Conservation (phyloP, 2,329 filamentous ascomycete species). For the Plenodomus lindquistii region DNA sequence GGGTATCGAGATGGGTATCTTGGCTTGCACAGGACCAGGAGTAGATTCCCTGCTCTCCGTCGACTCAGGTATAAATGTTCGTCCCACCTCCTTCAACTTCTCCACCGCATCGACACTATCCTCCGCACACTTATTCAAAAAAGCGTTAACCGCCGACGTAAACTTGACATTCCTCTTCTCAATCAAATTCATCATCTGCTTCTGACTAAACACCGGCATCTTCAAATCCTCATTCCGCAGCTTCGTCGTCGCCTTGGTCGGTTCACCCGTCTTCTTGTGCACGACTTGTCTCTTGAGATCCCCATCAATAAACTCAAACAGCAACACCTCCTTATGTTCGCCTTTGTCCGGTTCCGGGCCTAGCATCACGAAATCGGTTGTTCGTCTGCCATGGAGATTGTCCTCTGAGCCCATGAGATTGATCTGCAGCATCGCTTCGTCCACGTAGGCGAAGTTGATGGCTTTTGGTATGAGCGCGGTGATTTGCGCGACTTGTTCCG, state of each 20-base stretch:
- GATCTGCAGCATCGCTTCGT: conserved; percentile 80
- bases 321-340: conserved; percentile 69
- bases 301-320: conserved; percentile 91
- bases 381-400: conserved; percentile 62
- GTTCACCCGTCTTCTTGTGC: conserved; percentile 72
- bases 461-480: conserved; percentile 75
- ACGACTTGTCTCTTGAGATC: conserved; percentile 82
- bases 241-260: conserved; percentile 67
- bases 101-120: conserved; percentile 69
- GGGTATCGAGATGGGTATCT: conserved; percentile 73
- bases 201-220: conserved; percentile 91
- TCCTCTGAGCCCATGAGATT: conserved; percentile 74
- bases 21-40: conserved; percentile 48
- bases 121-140: conserved; percentile 73
- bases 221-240: conserved; percentile 79
- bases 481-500: conserved; percentile 83
- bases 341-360: conserved; percentile 44
- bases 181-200: conserved; percentile 86
- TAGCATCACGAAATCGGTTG: conserved; percentile 49
- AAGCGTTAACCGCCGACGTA: conserved; percentile 72
- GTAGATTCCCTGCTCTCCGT: conserved; percentile 50
- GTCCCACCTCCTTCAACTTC: conserved; percentile 62
- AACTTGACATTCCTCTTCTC: conserved; percentile 90
- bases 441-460: conserved; percentile 83
- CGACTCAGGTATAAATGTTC: conserved; percentile 65